phyloP scores from a whole-genome alignment of 176 grass and related monocot species.

The Bromus sterilis region DNA sequence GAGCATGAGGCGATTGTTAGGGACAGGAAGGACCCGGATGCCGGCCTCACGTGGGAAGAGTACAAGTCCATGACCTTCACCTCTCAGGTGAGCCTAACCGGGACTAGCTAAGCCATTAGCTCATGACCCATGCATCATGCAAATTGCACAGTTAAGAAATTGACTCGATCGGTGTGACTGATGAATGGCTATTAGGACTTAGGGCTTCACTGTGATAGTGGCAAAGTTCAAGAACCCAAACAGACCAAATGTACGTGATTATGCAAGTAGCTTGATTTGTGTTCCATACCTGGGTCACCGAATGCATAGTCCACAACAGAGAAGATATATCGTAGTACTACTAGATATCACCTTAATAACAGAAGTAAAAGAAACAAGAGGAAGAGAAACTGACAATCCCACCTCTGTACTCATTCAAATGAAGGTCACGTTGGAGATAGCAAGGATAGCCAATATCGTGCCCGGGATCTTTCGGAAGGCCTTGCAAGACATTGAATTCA shows the following conservation, averaged over 20 bases:
- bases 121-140: too few relatives aligned
- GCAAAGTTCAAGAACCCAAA: neutral
- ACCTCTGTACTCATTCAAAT: neutral
- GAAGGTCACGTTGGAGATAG: conserved; percentile 60
- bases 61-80: conserved; percentile 91
- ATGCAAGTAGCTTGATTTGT: conserved; percentile 5
- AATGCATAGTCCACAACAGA: neutral
- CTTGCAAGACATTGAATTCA: conserved; percentile 64
- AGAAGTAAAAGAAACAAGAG: neutral
- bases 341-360: neutral
- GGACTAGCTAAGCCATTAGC: conserved; percentile 2
- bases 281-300: neutral
- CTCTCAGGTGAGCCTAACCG: conserved; percentile 56
- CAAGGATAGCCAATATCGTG: conserved; percentile 73
- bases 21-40: conserved; percentile 44
- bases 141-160: conserved; percentile 22
- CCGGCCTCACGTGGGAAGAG: conserved; percentile 67
- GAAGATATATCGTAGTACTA: neutral
- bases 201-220: neutral
- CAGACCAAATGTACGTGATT: neutral
- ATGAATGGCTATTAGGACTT: neutral
- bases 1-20: conserved; percentile 69
- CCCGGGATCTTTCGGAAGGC: conserved; percentile 76
- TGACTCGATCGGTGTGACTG: neutral
- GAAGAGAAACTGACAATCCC: neutral